Conservation (phyloP, 805 yeast genomes). For the Candida loeiensis region DNA sequence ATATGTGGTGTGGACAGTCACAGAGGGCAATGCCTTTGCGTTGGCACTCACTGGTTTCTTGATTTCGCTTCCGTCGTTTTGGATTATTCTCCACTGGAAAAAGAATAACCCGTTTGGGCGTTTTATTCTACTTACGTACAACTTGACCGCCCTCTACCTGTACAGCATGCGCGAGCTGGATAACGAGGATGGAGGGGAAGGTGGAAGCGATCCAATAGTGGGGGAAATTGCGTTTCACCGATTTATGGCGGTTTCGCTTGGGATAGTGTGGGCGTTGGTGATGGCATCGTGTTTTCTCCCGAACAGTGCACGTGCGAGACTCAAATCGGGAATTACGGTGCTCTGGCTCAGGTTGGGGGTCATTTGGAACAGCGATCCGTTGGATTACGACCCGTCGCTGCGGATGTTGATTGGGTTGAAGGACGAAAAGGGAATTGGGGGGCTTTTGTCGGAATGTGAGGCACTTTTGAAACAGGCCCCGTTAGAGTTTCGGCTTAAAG, state of each 20-base stretch:
- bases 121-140: conserved; percentile 70
- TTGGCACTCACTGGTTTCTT: conserved; percentile 50
- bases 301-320: conserved; percentile 67
- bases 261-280: conserved; percentile 72
- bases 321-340: conserved; percentile 61
- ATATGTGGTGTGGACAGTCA: conserved; percentile 52
- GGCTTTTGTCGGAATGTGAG: conserved; percentile 58
- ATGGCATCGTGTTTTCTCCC: conserved; percentile 68
- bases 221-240: conserved; percentile 76
- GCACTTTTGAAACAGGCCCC: conserved; percentile 66
- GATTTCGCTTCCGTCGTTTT: conserved; percentile 45
- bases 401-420: conserved; percentile 38
- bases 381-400: conserved; percentile 39
- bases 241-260: conserved; percentile 65
- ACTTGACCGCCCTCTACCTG: conserved; percentile 72
- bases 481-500: conserved; percentile 69
- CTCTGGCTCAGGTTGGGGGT: conserved; percentile 81
- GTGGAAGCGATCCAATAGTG: conserved; percentile 65
- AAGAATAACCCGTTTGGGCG: conserved; percentile 61
- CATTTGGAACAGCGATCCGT: conserved; percentile 74
- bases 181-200: conserved; percentile 59
- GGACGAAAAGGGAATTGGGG: conserved; percentile 47
- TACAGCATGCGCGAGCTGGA: conserved; percentile 62
- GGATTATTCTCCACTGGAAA: conserved; percentile 68
- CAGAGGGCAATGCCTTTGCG: conserved; percentile 51